Evolutionary conservation across 176 grass and related monocot species (phyloP).

Genomic region (Triticum dicoccoides): DNA sequence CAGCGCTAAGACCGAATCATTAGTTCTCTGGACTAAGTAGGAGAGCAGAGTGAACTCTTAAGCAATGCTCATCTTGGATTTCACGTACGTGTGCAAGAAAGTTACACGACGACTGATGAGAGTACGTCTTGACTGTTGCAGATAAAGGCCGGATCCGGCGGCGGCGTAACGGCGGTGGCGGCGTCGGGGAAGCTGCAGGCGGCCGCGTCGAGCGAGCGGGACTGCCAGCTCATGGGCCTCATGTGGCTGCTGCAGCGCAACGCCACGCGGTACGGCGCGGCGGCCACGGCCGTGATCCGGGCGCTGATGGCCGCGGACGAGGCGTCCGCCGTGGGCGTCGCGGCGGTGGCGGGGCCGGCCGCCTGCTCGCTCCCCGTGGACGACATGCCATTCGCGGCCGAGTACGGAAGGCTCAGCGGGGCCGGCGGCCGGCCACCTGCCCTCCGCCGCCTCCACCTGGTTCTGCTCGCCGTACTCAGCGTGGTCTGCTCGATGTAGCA

Average conservation of each 20-base stretch:
- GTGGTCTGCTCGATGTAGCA: constrained; percentile 11
- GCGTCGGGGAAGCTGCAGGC: constrained; percentile 13
- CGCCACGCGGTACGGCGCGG: constrained; percentile 62
- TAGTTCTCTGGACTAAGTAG: not conserved
- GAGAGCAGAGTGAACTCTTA: not conserved
- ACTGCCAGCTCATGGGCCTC: constrained; percentile 91
- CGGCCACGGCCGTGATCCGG: constrained; percentile 62
- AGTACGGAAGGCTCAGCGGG: constrained; percentile 43
- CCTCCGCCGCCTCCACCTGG: not conserved
- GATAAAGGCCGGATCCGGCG: constrained; percentile 37
- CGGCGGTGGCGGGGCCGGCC: constrained; percentile 29
- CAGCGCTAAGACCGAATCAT: not conserved
- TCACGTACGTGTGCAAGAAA: not conserved
- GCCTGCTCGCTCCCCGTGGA: constrained; percentile 57
- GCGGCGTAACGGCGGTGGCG: not conserved
- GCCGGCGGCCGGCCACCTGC: not conserved
- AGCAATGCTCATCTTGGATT: not conserved
- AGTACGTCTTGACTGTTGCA: not conserved
- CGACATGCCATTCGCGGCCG: constrained; percentile 69
- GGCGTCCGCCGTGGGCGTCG: constrained; percentile 28
- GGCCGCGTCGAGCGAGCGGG: constrained; percentile 32
- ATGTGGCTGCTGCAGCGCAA: constrained; percentile 86
- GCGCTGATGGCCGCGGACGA: constrained; percentile 77
- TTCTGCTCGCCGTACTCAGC: constrained; percentile 3
- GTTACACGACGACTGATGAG: not conserved